Conservation (phyloP, 2,329 filamentous ascomycete species). For the Diaporthe batatas region DNA sequence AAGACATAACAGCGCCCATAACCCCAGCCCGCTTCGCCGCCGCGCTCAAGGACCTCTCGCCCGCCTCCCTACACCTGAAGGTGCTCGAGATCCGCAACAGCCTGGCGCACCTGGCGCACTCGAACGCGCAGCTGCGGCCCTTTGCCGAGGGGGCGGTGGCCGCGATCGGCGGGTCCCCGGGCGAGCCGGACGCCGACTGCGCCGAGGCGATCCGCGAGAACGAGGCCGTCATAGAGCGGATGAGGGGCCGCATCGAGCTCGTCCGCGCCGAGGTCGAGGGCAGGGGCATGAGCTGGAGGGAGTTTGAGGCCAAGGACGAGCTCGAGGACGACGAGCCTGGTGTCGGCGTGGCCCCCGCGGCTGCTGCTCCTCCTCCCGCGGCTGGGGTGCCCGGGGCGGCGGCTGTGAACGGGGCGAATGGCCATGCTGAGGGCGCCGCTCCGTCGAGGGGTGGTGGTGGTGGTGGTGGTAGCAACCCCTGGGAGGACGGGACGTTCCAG, state of each 20-base stretch:
- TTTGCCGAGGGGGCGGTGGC: constrained; percentile 68
- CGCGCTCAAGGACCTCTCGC: constrained; percentile 76
- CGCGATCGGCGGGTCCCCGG: constrained; percentile 47
- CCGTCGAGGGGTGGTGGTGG: neutral
- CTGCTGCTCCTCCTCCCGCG: constrained; percentile 5
- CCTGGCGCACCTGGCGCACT: constrained; percentile 79
- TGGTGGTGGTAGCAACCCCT: constrained; percentile 55
- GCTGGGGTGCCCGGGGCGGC: neutral
- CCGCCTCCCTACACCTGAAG: constrained; percentile 78
- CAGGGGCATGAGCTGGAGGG: constrained; percentile 68
- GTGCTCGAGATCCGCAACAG: constrained; percentile 81
- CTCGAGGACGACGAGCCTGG: constrained; percentile 50
- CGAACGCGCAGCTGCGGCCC: constrained; percentile 79
- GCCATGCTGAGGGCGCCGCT: constrained; percentile 42
- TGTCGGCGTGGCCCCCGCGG: neutral
- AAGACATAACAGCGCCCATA: constrained; percentile 63
- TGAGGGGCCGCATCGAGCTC: constrained; percentile 74
- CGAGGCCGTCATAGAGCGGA: constrained; percentile 74
- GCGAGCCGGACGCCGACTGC: constrained; percentile 74
- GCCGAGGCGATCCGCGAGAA: constrained; percentile 81
- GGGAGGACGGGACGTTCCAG: constrained; percentile 75
- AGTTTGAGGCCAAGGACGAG: constrained; percentile 64
- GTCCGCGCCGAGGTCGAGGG: constrained; percentile 74
- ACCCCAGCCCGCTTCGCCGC: constrained; percentile 72
- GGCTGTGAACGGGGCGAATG: constrained; percentile 47